Percentiles rank a stretch among this genome's conserved stretches.
Conservation (phyloP, 2,329 filamentous ascomycete species). For the Trichoderma sp. region DNA sequence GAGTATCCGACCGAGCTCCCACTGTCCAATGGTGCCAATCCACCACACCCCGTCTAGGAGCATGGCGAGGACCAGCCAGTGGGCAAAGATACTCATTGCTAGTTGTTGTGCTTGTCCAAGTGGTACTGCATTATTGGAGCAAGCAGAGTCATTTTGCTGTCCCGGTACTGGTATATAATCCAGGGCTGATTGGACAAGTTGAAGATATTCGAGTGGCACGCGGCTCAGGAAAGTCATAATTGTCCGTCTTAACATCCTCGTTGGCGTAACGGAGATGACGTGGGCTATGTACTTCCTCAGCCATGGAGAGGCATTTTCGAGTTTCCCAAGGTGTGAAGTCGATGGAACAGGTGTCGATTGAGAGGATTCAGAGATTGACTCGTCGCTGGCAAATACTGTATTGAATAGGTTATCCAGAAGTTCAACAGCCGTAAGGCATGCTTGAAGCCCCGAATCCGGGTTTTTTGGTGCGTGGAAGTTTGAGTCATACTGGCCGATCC, state of each 20-base stretch:
- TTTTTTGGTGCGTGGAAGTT: neutral
- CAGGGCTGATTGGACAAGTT: conserved; percentile 14
- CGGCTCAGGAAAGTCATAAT: conserved; percentile 2
- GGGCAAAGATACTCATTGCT: conserved; percentile 9
- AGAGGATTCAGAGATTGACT: neutral
- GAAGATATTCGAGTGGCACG: conserved; percentile 6
- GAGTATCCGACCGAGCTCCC: conserved; percentile 1
- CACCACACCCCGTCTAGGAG: conserved; percentile 13
- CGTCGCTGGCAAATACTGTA: neutral
- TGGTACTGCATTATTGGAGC: neutral
- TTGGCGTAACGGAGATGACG: conserved; percentile 1
- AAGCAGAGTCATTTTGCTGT: neutral
- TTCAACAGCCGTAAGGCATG: neutral
- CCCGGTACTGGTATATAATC: neutral
- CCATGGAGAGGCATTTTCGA: conserved; percentile 11
- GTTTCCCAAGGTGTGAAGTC: neutral
- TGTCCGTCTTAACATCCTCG: neutral
- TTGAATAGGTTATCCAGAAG: neutral
- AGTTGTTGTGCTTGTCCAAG: neutral
- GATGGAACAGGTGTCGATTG: neutral
- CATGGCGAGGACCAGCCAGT: conserved; percentile 12
- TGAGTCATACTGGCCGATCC: neutral
- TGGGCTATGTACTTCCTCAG: neutral
- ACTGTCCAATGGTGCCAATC: conserved; percentile 10
- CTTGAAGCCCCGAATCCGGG: neutral